These are phyloP conservation scores for Oenanthe javanica DNA, from an alignment of 140 eudicot species.

Conservation along the genomic window DNA sequence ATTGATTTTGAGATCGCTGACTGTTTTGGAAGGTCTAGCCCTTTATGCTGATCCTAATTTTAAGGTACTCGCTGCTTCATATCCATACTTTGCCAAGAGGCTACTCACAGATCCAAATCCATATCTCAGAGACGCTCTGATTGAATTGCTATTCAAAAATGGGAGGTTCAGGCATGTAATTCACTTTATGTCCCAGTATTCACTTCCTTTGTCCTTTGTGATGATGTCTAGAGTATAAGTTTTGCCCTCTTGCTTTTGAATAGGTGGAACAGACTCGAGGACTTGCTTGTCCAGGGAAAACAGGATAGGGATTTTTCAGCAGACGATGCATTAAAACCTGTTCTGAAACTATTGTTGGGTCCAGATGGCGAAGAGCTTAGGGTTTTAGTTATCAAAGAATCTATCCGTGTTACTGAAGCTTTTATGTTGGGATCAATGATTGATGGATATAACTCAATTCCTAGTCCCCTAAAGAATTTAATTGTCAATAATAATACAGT, in stretches of 20 bases:
- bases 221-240: neutral
- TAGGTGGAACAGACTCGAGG: slow-evolving; percentile 99
- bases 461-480: slow-evolving; percentile 42
- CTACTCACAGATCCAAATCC: slow-evolving; percentile 97
- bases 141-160: slow-evolving; percentile 90
- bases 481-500: slow-evolving; percentile 39
- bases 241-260: neutral
- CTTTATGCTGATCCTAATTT: slow-evolving; percentile 93
- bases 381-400: slow-evolving; percentile 69
- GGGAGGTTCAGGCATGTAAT: slow-evolving; percentile 74
- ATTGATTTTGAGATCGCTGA: slow-evolving; percentile 84
- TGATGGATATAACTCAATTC: slow-evolving; percentile 66
- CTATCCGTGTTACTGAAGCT: slow-evolving; percentile 79
- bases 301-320: slow-evolving; percentile 77
- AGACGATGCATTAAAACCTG: slow-evolving; percentile 92
- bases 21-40: slow-evolving; percentile 97
- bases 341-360: slow-evolving; percentile 72
- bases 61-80: slow-evolving; percentile 94
- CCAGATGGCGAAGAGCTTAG: slow-evolving; percentile 87
- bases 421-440: slow-evolving; percentile 51
- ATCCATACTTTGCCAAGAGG: slow-evolving; percentile 96
- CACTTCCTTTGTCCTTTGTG: neutral
- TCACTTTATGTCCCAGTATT: neutral
- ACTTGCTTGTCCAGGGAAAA: slow-evolving; percentile 83
- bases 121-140: slow-evolving; percentile 89